A percentile compares a stretch with the other conserved stretches of the same genome.
These are phyloP conservation scores for Trichoderma simmonsii DNA, from an alignment of 2,329 filamentous ascomycete genomes.

Conservation along the genomic window DNA sequence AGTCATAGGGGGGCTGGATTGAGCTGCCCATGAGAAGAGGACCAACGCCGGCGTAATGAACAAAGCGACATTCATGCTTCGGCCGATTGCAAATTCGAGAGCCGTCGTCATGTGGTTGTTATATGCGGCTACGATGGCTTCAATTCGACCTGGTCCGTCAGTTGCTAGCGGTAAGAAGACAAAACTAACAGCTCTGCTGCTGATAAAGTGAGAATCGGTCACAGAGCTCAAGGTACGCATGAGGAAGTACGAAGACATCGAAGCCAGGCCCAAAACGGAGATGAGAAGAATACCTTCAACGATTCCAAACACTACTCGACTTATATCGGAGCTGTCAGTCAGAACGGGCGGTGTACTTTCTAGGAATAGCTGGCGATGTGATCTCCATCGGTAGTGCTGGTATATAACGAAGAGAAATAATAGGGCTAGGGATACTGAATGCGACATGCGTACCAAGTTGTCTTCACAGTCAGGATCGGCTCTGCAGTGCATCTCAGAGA, in stretches of 20 bases:
- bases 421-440: neutral
- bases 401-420: slow-evolving; percentile 12
- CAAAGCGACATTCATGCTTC: slow-evolving; percentile 15
- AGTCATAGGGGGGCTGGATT: neutral
- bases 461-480: neutral
- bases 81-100: slow-evolving; percentile 13
- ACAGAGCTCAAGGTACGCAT: slow-evolving; percentile 5
- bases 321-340: neutral
- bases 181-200: slow-evolving; percentile 1
- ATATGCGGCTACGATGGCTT: slow-evolving; percentile 12
- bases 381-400: slow-evolving; percentile 13
- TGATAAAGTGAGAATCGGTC: neutral
- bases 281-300: slow-evolving; percentile 1
- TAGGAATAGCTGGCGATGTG: slow-evolving; percentile 4
- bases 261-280: neutral
- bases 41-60: slow-evolving; percentile 11
- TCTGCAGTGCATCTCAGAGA: slow-evolving; percentile 8
- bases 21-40: slow-evolving; percentile 13
- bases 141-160: slow-evolving; percentile 6
- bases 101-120: slow-evolving; percentile 1
- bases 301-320: neutral
- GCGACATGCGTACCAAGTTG: slow-evolving; percentile 6
- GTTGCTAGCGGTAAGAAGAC: slow-evolving; percentile 3
- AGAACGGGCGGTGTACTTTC: neutral
- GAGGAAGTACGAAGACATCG: slow-evolving; percentile 8